phyloP scores from a whole-genome alignment of 2,329 filamentous ascomycete genomes.

The Calonectria hongkongensis region DNA sequence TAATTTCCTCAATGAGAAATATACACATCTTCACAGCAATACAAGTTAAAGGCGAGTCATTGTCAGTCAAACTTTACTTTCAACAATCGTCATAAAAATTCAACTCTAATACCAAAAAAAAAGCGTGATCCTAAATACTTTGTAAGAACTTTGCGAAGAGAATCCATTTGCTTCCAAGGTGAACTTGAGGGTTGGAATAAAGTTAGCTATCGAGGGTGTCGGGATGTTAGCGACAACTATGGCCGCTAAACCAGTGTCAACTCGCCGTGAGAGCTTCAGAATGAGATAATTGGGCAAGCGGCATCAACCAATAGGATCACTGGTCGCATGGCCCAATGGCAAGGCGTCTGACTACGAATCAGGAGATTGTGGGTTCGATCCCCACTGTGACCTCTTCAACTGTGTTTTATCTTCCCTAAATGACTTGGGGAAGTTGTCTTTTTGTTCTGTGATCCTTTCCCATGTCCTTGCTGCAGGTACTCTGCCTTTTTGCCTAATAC shows the following conservation, averaged over 20 bases:
- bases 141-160: no score
- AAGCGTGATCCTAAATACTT: no score
- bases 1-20: no score
- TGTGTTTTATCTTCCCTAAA: not conserved
- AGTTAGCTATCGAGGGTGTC: no score
- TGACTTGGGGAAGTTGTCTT: not conserved
- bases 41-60: no score
- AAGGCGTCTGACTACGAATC: conserved; percentile 60
- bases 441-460: not conserved
- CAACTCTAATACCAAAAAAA: no score
- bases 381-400: conserved; percentile 47
- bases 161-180: not conserved
- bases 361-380: conserved; percentile 59
- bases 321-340: conserved; percentile 45
- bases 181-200: not conserved
- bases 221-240: not conserved
- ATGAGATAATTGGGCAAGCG: not conserved
- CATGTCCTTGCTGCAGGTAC: not conserved
- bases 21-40: no score
- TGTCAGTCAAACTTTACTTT: no score
- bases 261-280: not conserved
- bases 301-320: conserved; percentile 26
- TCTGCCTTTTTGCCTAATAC: not conserved
- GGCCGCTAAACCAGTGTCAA: not conserved
- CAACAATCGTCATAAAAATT: no score